These are phyloP conservation scores for Solanum pinnatisectum DNA, from an alignment of 257 asterid genomes.

Conservation along the genomic window DNA sequence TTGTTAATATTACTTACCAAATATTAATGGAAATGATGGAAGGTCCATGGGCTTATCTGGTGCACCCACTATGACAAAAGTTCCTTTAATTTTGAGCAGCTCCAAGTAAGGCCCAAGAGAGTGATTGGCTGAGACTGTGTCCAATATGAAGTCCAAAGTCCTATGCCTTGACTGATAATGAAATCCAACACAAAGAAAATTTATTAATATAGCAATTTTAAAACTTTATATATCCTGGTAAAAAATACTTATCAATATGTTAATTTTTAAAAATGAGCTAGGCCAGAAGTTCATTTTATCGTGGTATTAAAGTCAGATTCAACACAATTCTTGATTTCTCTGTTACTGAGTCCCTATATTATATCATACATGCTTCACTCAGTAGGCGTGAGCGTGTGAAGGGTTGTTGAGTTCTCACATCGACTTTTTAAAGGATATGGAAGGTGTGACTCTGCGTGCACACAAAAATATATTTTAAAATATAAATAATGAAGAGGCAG, in stretches of 20 bases:
- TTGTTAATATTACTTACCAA: conserved; percentile 26
- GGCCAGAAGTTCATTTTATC: not conserved
- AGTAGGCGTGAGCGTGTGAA: not conserved
- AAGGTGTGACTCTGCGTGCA: too few species aligned
- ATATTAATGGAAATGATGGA: conserved; percentile 66
- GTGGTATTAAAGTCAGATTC: not conserved
- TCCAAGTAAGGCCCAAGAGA: conserved; percentile 60
- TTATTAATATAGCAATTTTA: not conserved
- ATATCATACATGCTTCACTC: not conserved
- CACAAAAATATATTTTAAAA: too few species aligned
- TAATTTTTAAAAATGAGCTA: not conserved
- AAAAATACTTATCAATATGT: not conserved
- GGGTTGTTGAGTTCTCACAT: not conserved
- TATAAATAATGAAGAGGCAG: not conserved
- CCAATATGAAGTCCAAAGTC: conserved; percentile 59
- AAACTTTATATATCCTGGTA: not conserved
- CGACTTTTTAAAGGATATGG: not conserved
- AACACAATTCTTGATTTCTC: not conserved
- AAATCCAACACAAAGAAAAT: not conserved
- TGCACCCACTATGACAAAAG: conserved; percentile 67
- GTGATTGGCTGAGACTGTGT: conserved; percentile 71
- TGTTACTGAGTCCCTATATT: not conserved
- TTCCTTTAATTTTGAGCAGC: conserved; percentile 65
- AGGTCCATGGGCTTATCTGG: conserved; percentile 76
- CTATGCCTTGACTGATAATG: conserved; percentile 35